These are phyloP conservation scores for Penicillium dipodomyicola DNA, from an alignment of 495 filamentous ascomycete genomes.

Conservation along the genomic window DNA sequence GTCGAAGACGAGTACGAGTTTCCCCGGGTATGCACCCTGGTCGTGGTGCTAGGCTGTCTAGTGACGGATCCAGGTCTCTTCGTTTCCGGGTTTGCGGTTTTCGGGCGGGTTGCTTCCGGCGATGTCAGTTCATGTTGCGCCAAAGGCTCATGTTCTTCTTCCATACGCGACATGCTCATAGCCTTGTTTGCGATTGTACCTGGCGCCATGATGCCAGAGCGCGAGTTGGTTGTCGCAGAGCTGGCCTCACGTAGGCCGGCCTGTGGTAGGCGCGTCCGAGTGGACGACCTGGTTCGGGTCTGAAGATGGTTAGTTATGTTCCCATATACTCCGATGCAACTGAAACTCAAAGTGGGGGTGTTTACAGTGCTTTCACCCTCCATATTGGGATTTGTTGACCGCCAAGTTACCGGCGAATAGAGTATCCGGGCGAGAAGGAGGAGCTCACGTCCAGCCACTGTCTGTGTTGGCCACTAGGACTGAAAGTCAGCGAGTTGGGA, in stretches of 20 bases:
- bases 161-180: conserved; percentile 35
- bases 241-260: conserved; percentile 54
- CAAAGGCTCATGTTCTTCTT: not conserved
- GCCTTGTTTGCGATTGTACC: conserved; percentile 42
- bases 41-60: conserved; percentile 33
- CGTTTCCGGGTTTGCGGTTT: conserved; percentile 47
- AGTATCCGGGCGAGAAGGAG: conserved; percentile 25
- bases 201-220: conserved; percentile 53
- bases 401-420: conserved; percentile 32
- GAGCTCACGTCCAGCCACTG: conserved; percentile 30
- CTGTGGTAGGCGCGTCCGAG: conserved; percentile 39
- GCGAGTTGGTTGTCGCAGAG: conserved; percentile 66
- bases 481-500: not conserved
- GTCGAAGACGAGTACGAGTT: conserved; percentile 47
- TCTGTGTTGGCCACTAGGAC: conserved; percentile 11
- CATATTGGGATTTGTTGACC: conserved; percentile 30
- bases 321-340: not conserved
- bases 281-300: conserved; percentile 28
- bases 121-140: conserved; percentile 33
- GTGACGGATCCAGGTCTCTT: conserved; percentile 37
- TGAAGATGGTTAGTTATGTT: conserved; percentile 9
- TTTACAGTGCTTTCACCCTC: conserved; percentile 41
- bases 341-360: conserved; percentile 6
- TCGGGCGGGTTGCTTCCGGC: conserved; percentile 58
- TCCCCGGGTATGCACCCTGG: conserved; percentile 39